Evolutionary conservation across 2,329 filamentous ascomycete species (phyloP), one percentile per base, ranked within the genome.

Genomic region (Colletotrichum coccodes): DNA sequence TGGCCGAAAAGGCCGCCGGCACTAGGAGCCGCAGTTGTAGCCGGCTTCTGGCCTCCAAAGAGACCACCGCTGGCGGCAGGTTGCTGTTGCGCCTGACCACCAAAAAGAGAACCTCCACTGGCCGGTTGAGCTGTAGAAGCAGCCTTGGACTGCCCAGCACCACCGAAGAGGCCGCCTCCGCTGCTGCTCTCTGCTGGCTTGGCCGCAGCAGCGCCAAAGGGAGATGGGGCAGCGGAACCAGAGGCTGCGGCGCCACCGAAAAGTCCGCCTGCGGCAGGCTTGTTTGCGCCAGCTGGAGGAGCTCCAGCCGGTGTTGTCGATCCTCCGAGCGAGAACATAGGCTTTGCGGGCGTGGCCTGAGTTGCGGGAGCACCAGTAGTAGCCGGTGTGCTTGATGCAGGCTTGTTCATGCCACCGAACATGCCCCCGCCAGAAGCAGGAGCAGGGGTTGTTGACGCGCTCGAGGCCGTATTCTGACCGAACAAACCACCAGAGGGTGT

Each of bases 301-400:
- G 84, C 82, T 40, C 87, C 87, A 26, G 86, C 86, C 18, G 87
- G 86, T 40, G 87, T 88, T 3, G 86, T 88, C 21, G 86, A 88
- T 60, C 81, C 79, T 61, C 81, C 79, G 38, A 87, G 73, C n/a
- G 77, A 72, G 63, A 87, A 83, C 60, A 80, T 68, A 18, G 85
- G 82, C 75, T 87, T 88, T n/a, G 81, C 81, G 32, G 83, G 83
- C 23, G 82, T 85, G 23, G 80, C 76, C 52, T 78, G 73, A 28
- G 74, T 64, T 26, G 73, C 71, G 32, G 76, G 18, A 34, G 49
- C 53, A 18, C 52, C 21, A 16, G 44, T 44, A 26, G 64, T 47
- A 30, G 59, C 72, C 62, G 28, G 73, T 42, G 57, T 70, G 42
- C 62, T 54, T 30, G 49, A 53, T 30, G 62, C 58, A 46, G 60